Base-by-base conservation (phyloP, 2,329 filamentous ascomycete species). In the Cucurbitaria berberidis region DNA sequence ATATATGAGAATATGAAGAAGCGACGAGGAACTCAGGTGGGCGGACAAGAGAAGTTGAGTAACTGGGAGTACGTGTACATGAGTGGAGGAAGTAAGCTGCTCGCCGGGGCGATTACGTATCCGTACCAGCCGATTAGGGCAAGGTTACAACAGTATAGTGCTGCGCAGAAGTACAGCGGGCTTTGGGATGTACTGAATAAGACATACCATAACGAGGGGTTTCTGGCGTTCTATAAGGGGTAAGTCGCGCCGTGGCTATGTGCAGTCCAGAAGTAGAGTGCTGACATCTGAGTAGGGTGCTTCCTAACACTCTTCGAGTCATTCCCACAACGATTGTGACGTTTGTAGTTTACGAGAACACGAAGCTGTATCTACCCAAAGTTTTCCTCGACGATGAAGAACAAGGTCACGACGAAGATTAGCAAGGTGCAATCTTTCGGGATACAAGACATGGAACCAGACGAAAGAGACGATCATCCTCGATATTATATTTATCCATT, bases 311-410 rank as follows among this genome's bases (percentile, higher is more conserved):
- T n/a, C 80, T 96, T 46, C 85, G 95, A 56, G 95, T 98, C 24
- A 81, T 99, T 74, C 95, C 95, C 3, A 93, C 92, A 27, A 98
- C 95, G 3, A 96, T 95, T 85, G 91, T 97, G 48, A 98, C 93
- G 1, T 98, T 99, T 72, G 76, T 99, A 66, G 93, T 98, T 21
- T 98, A 98, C 76, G 95, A 99, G 80, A 98, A 98, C 75, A 88
- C 89, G 54, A 92, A 89, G 77, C 86, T 84, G 62, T 88, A 90
- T 71, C 73, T 96, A 30, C 79, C 80, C 5, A 70, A 72, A 41
- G 61, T 78, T 26, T 77, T 74, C 35, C 51, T 63, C 13, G 69
- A 75, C 19, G 72, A 73, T 21, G 72, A 72, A 46, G 49, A 57
- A 10, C 47, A 30, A 47, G 68, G 55, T 57, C 66, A 72, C 44